phyloP scores from a whole-genome alignment of 768 basidiomycete genomes.

The Suillus sp. region DNA sequence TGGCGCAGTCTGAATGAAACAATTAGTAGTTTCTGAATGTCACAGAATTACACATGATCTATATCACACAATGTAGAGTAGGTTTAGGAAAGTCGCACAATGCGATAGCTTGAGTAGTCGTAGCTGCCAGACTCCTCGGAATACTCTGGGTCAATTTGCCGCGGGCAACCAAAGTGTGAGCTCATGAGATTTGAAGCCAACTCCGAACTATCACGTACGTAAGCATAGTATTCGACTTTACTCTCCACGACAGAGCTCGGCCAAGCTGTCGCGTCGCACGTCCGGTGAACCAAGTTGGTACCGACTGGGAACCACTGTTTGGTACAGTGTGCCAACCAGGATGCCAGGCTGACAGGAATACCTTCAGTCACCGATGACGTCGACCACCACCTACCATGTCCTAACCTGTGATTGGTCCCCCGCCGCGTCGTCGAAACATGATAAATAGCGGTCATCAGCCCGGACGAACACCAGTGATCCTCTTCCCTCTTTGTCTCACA shows the following conservation, averaged over 20 bases:
- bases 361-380: neutral
- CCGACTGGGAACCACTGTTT: too few relatives aligned
- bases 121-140: too few relatives aligned
- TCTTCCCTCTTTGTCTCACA: constrained; percentile 16
- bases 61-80: neutral
- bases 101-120: neutral
- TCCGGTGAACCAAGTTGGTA: too few relatives aligned
- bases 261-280: too few relatives aligned
- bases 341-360: constrained; percentile 3
- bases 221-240: too few relatives aligned
- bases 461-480: constrained; percentile 7
- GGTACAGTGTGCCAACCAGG: neutral
- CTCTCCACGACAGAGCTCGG: too few relatives aligned
- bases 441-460: constrained; percentile 18
- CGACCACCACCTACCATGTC: constrained; percentile 11
- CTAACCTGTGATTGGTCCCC: constrained; percentile 1
- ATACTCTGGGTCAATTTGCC: too few relatives aligned
- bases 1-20: neutral
- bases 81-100: neutral
- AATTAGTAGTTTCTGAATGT: neutral
- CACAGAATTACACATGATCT: neutral
- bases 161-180: too few relatives aligned
- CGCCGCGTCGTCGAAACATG: constrained; percentile 19
- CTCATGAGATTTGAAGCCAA: too few relatives aligned
- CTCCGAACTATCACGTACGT: too few relatives aligned